A percentile compares a stretch with the other conserved stretches of the same genome.
Evolutionary conservation across 305 asterid genomes (phyloP).

Genomic region (Fraxinus dipetala): DNA sequence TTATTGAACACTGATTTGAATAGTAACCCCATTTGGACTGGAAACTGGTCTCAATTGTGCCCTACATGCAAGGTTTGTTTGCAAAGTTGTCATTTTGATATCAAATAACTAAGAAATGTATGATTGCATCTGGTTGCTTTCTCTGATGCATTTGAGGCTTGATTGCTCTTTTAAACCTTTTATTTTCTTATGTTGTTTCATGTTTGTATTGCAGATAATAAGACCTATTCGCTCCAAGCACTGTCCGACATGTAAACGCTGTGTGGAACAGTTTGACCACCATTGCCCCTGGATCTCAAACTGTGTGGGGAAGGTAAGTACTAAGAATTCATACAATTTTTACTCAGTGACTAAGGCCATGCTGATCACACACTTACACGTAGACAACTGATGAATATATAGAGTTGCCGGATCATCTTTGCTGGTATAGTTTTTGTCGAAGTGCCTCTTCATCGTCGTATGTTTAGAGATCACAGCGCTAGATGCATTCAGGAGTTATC

Average conservation of each 20-base stretch:
- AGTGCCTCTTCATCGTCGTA: conserved; percentile 7
- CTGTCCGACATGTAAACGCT: conserved; percentile 81
- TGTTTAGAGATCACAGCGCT: background rate
- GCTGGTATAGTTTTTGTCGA: background rate
- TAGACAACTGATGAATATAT: background rate
- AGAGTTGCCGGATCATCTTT: background rate
- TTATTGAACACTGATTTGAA: conserved; percentile 69
- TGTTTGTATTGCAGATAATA: conserved; percentile 54
- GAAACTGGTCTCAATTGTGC: conserved; percentile 97
- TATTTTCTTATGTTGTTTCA: conserved; percentile 10
- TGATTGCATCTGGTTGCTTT: conserved; percentile 19
- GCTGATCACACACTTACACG: conserved; percentile 12
- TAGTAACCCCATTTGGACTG: conserved; percentile 64
- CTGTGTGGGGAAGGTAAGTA: conserved; percentile 90
- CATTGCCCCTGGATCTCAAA: conserved; percentile 99
- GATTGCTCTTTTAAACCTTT: conserved; percentile 17
- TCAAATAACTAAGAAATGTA: conserved; percentile 11
- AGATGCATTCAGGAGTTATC: background rate
- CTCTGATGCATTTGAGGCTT: conserved; percentile 15
- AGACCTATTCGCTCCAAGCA: conserved; percentile 97
- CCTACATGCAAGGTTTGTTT: conserved; percentile 94
- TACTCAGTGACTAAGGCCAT: conserved; percentile 3
- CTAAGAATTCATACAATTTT: background rate
- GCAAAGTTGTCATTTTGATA: conserved; percentile 11
- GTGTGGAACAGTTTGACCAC: conserved; percentile 98